A percentile compares a stretch with the other conserved stretches of the same genome.
Evolutionary conservation across 257 asterid genomes (phyloP).

Genomic region (Cinchona pubescens): DNA sequence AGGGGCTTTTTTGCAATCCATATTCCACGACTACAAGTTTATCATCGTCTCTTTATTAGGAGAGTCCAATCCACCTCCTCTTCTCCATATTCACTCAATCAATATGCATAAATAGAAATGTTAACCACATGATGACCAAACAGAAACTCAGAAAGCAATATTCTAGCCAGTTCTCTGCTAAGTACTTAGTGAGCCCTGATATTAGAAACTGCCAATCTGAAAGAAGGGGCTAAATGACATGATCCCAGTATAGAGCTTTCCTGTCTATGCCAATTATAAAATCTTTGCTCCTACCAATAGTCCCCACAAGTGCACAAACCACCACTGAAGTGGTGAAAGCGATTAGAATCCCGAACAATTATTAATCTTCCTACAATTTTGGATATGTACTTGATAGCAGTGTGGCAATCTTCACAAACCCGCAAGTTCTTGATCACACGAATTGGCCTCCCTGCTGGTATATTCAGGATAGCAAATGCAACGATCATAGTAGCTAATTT

Average conservation of each 20-base stretch:
- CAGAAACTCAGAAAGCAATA: not conserved
- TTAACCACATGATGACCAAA: not conserved
- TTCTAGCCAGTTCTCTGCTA: not conserved
- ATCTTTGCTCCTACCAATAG: slow-evolving; percentile 56
- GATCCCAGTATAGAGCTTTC: not conserved
- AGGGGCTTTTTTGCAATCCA: not conserved
- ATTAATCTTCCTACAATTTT: slow-evolving; percentile 74
- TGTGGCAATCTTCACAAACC: slow-evolving; percentile 90
- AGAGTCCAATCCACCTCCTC: not conserved
- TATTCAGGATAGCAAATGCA: slow-evolving; percentile 73
- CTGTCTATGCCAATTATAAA: not conserved
- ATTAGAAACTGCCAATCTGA: not conserved
- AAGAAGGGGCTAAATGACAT: not conserved
- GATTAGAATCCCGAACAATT: slow-evolving; percentile 79
- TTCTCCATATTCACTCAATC: not conserved
- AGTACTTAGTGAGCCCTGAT: not conserved
- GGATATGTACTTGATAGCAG: slow-evolving; percentile 70
- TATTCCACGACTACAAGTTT: not conserved
- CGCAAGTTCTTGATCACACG: slow-evolving; percentile 86
- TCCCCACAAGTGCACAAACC: slow-evolving; percentile 94
- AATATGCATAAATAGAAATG: not conserved
- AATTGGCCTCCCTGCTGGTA: slow-evolving; percentile 72
- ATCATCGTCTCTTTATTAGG: not conserved
- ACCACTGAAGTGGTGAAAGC: slow-evolving; percentile 82
- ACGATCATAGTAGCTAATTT: slow-evolving; percentile 87